A percentile compares a stretch with the other conserved stretches of the same genome.
Conservation (phyloP, 495 filamentous ascomycete species). For the Penicillium fimorum region DNA sequence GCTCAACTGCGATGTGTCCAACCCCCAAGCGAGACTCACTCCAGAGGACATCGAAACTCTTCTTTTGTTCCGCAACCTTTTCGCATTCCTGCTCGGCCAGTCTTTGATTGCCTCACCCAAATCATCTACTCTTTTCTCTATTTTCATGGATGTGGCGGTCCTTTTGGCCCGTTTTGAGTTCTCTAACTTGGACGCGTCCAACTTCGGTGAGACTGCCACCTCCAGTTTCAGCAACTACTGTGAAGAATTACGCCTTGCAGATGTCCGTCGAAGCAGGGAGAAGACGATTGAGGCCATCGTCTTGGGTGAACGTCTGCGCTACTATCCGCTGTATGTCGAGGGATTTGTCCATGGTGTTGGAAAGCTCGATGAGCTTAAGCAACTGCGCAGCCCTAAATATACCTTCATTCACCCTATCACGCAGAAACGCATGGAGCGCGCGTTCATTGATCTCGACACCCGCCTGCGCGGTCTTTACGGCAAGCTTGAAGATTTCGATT, state of each 20-base stretch:
- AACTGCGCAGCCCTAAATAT: constrained; percentile 66
- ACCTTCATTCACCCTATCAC: constrained; percentile 67
- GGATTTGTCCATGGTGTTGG: constrained; percentile 92
- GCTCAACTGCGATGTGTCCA: constrained; percentile 49
- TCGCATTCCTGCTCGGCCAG: constrained; percentile 80
- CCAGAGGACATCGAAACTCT: constrained; percentile 64
- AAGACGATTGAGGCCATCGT: constrained; percentile 89
- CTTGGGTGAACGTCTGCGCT: constrained; percentile 82
- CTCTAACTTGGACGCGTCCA: constrained; percentile 74
- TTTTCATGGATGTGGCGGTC: constrained; percentile 68
- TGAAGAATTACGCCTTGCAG: constrained; percentile 70
- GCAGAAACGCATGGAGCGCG: constrained; percentile 74
- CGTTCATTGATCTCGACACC: constrained; percentile 71
- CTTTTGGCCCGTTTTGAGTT: constrained; percentile 74
- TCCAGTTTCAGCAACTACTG: constrained; percentile 74
- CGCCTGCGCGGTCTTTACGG: constrained; percentile 64
- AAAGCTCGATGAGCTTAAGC: constrained; percentile 72
- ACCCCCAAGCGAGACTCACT: constrained; percentile 36
- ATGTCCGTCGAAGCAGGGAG: constrained; percentile 79
- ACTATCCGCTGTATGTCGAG: constrained; percentile 78
- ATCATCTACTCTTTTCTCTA: constrained; percentile 65
- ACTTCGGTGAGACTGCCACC: constrained; percentile 76
- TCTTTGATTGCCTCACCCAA: constrained; percentile 74
- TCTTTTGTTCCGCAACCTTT: constrained; percentile 80
- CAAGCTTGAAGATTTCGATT: constrained; percentile 80